Percentiles rank a stretch among this genome's conserved stretches.
Conservation (phyloP, 768 basidiomycete species). For the Leucosporidium scottii region DNA sequence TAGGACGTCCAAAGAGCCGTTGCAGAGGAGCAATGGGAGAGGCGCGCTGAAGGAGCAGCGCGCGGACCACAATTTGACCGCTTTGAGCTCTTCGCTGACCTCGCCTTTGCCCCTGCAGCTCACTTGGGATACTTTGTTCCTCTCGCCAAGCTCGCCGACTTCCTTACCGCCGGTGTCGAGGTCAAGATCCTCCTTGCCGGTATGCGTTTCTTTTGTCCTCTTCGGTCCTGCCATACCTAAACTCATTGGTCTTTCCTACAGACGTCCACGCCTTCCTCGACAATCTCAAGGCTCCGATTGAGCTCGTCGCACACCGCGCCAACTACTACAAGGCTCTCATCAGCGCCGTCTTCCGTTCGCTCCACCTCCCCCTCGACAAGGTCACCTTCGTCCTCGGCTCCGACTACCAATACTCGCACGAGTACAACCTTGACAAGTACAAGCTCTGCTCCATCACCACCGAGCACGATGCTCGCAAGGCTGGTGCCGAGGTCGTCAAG, state of each 20-base stretch:
- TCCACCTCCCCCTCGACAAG: constrained; percentile 81
- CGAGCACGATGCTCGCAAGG: constrained; percentile 95
- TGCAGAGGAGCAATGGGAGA: background rate
- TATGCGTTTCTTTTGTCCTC: constrained; percentile 34
- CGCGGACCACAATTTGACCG: background rate
- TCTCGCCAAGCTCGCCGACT: constrained; percentile 90
- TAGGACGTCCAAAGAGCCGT: background rate
- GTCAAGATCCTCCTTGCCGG: constrained; percentile 77
- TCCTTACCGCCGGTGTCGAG: constrained; percentile 83
- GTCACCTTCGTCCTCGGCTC: constrained; percentile 82
- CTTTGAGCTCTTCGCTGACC: background rate
- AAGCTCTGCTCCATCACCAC: constrained; percentile 78
- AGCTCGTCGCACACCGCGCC: constrained; percentile 77
- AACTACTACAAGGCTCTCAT: constrained; percentile 84
- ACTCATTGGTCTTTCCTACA: constrained; percentile 36
- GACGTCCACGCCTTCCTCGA: constrained; percentile 97
- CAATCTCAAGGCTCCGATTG: constrained; percentile 89
- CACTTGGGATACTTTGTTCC: constrained; percentile 97
- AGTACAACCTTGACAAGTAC: constrained; percentile 95
- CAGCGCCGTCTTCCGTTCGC: constrained; percentile 71
- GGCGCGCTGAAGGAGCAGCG: background rate
- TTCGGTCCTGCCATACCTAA: background rate
- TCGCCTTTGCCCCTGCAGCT: constrained; percentile 48
- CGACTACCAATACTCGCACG: constrained; percentile 79
- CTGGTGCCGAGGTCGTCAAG: constrained; percentile 97